phyloP scores from a whole-genome alignment of 2,329 filamentous ascomycete genomes.

The Hymenoscyphus fructigenus region DNA sequence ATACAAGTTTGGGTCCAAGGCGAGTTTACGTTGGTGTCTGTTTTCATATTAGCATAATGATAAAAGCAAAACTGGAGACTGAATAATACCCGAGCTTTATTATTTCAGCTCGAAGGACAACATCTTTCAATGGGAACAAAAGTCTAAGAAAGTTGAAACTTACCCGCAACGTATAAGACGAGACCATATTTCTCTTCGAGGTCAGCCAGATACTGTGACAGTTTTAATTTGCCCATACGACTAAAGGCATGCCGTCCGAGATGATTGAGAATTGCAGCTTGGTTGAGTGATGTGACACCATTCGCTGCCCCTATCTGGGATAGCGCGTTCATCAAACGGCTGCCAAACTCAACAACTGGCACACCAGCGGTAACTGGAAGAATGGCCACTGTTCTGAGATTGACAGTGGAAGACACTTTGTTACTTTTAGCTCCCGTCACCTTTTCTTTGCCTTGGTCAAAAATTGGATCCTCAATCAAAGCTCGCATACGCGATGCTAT shows the following conservation, averaged over 20 bases:
- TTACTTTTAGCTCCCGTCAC: constrained; percentile 59
- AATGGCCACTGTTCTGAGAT: constrained; percentile 88
- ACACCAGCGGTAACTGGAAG: constrained; percentile 88
- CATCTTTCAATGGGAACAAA: constrained; percentile 41
- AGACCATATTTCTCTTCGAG: constrained; percentile 96
- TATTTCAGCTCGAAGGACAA: constrained; percentile 25
- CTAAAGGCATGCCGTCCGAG: constrained; percentile 95
- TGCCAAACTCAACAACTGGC: constrained; percentile 93
- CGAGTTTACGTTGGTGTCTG: constrained; percentile 93
- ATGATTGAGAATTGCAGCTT: constrained; percentile 91
- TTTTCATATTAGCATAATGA: constrained; percentile 11
- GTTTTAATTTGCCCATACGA: constrained; percentile 92
- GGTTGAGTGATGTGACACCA: constrained; percentile 88
- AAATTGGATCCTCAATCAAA: constrained; percentile 77
- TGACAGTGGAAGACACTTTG: constrained; percentile 80
- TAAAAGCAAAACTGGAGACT: neutral
- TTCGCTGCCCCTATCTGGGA: constrained; percentile 86
- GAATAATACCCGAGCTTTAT: neutral
- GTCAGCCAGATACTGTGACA: constrained; percentile 94
- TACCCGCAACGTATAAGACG: constrained; percentile 87
- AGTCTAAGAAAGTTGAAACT: constrained; percentile 36
- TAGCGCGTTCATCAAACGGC: constrained; percentile 81
- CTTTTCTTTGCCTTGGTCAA: constrained; percentile 63
- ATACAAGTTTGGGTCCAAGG: constrained; percentile 99
- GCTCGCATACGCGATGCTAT: constrained; percentile 94